A percentile compares a stretch with the other conserved stretches of the same genome.
These are phyloP conservation scores for Zopfochytrium polystomum DNA, from an alignment of 371 early-diverging fungal genomes.

Conservation along the genomic window DNA sequence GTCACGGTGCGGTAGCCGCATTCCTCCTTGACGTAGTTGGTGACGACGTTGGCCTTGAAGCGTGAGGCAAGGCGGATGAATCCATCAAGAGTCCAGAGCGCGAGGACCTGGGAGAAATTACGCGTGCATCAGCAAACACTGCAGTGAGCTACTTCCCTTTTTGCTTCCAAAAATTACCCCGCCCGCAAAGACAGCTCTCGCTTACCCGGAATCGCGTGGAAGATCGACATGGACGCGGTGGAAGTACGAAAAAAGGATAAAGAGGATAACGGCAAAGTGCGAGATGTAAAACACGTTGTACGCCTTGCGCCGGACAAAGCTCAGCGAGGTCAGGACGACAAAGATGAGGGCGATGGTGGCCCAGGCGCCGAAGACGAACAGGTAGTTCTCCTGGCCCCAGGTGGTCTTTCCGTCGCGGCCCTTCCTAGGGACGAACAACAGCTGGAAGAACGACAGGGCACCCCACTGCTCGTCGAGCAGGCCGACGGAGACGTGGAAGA, in stretches of 20 bases:
- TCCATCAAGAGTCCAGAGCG: constrained; percentile 13
- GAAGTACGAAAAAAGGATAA: constrained; percentile 22
- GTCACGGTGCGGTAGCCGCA: constrained; percentile 18
- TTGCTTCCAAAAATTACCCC: too few species aligned
- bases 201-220: constrained; percentile 27
- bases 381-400: constrained; percentile 5
- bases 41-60: constrained; percentile 3
- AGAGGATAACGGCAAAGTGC: constrained; percentile 22
- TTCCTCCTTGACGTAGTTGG: neutral
- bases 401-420: neutral
- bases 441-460: neutral
- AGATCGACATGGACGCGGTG: constrained; percentile 27
- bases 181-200: neutral
- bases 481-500: neutral
- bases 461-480: neutral
- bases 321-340: constrained; percentile 15
- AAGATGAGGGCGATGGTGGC: constrained; percentile 4
- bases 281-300: constrained; percentile 30
- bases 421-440: neutral
- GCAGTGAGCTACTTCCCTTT: too few species aligned
- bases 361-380: neutral
- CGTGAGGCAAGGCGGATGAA: constrained; percentile 3
- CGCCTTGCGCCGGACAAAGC: constrained; percentile 17
- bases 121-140: neutral
- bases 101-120: constrained; percentile 3